Evolutionary conservation across 2,329 filamentous ascomycete species (phyloP), one percentile per base, ranked within the genome.

Genomic region (Penicillium hesseltinei): DNA sequence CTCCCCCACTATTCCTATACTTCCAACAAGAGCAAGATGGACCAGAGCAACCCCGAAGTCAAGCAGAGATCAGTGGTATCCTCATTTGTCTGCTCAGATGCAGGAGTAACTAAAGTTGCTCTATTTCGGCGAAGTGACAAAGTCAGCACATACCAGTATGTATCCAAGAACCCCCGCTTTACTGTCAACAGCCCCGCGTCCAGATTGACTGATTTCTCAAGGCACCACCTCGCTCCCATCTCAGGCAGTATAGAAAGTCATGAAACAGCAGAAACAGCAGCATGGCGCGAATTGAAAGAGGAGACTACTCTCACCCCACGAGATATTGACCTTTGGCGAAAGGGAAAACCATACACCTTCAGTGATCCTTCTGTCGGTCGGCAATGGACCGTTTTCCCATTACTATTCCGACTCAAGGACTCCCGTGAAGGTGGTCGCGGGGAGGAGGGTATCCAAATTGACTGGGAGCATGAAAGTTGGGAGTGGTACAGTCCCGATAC

Each of bases 301-400:
- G 86, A 89, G 69, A 88, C 86, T 0, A 77, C 75, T 1, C 77
- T 89, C 13, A 80, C 77, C 0, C 61, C 74, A 0, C 65, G 72
- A 0, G 77, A 78, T 0, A 66, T 87, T 7, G 74, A 75, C 2
- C 75, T 86, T 23, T 78, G 84, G 63, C 80, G 84, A 19, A 76
- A 79, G 25, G 86, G 85, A 1, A 85, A 85, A 57, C 79, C 81
- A 3, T 89, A 83, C 63, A 75, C 76, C 1, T 86, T 88, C 59
- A 64, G 66, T 5, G 86, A 88, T 62, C 66, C 76, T 4, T 74
- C 74, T 0, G 71, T 86, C 15, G 76, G 79, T 21, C 81, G 84
- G 25, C 76, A 82, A 66, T 89, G 86, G 86, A 84, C 78, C 6
- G 79, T 89, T 47, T 78, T 86, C 58, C 84, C 86, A 0, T 89